Base-by-base conservation (phyloP, 805 yeast genomes). In the Metschnikowia aberdeeniae region DNA sequence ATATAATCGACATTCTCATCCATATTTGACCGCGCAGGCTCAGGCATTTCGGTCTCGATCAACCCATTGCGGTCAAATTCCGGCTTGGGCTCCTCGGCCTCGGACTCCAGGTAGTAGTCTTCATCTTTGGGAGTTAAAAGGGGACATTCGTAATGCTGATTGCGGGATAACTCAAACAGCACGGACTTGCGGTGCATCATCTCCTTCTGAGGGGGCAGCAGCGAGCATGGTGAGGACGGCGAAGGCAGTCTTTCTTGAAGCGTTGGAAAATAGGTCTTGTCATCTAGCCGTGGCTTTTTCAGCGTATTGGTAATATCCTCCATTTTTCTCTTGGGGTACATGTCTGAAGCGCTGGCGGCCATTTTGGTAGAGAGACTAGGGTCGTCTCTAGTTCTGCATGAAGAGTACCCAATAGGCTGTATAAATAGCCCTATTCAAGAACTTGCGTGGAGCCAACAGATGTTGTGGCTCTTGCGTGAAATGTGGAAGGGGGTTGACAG, bases 41-140 rank as follows among this genome's bases (percentile, higher is more conserved):
- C 35, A 4, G 8, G 8, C 26, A 22, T 6, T 5, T 22, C 26
- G 26, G 27, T 9, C 30, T 34, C 36, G 27, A 32, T 28, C 24
- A 38, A 10, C 22, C 22, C 26, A 22, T 22, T 32, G 35, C 36
- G 29, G 4, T 32, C 42, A 13, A 20, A 40, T 7, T 39, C 45
- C 11, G 34, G 34, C 34, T 40, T 34, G 17, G 40, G 45, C 19
- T 47, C 40, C 31, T 47, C 36, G 22, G 39, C 44, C 31, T 53
- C 57, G 17, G 57, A 58, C 26, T 59, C 58, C 46, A 61, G 60
- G 26, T 63, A 68, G 43, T 67, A 66, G 39, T 67, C 68, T 31
- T 69, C 75, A 22, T 70, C 71, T 46, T 68, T 69, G 5, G 75
- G 75, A 2, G 75, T 70, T 41, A 70, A 58, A 29, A 70, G 59